Conservation (phyloP, 352 stramenopile species). For the Elongisporangium anandrum region DNA sequence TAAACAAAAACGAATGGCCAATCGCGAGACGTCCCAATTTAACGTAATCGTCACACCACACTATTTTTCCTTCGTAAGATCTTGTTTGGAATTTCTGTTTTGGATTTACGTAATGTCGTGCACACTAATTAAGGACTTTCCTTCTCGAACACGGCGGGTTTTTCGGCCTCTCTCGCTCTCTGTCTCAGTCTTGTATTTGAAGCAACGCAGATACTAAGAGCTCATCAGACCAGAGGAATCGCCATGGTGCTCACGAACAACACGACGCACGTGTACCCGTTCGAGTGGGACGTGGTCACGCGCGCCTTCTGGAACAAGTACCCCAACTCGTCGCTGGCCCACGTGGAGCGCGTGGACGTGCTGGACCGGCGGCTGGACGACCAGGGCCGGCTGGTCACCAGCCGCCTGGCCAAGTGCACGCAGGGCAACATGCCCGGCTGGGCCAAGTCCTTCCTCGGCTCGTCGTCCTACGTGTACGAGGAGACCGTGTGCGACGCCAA, state of each 20-base stretch:
- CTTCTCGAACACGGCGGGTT: background rate
- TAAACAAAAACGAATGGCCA: background rate
- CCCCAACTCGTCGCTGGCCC: conserved; percentile 68
- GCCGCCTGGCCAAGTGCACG: conserved; percentile 66
- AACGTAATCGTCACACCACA: background rate
- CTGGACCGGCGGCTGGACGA: conserved; percentile 66
- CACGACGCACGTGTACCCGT: conserved; percentile 75
- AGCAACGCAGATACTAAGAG: background rate
- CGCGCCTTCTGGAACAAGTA: conserved; percentile 90
- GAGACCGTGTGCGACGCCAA: conserved; percentile 70
- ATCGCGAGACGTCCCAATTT: background rate
- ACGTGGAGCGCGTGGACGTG: conserved; percentile 83
- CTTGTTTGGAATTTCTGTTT: background rate
- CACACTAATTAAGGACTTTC: background rate
- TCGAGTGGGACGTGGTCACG: conserved; percentile 80
- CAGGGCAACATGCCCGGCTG: conserved; percentile 75
- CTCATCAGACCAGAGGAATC: background rate
- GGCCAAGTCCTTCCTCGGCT: conserved; percentile 58
- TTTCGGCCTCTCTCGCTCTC: background rate
- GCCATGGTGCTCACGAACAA: conserved; percentile 75
- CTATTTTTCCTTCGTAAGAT: background rate
- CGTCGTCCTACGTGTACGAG: conserved; percentile 79
- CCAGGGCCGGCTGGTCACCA: conserved; percentile 60
- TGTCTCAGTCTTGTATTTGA: background rate
- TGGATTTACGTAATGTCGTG: no score